Conservation (phyloP, 768 basidiomycete species). For the Auricularia sp. region DNA sequence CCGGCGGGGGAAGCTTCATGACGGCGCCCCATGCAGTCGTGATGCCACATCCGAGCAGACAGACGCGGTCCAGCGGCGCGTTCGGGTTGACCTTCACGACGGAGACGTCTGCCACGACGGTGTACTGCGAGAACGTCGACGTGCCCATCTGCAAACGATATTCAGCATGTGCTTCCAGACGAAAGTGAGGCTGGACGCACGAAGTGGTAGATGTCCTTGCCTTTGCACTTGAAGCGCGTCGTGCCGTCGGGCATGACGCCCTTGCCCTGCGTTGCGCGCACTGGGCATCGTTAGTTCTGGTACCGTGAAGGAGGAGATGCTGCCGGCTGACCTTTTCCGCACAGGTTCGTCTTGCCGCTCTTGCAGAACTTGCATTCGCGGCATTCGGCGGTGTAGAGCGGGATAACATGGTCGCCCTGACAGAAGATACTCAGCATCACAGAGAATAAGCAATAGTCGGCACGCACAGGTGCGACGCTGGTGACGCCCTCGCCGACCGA, state of each 20-base stretch:
- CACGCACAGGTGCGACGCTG: constrained; percentile 44
- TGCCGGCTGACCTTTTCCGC: constrained; percentile 59
- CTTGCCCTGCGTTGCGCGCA: constrained; percentile 86
- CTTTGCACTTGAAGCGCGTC: constrained; percentile 81
- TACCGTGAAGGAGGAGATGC: not conserved
- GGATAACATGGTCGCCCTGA: constrained; percentile 92
- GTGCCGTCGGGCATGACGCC: constrained; percentile 91
- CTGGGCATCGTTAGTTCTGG: constrained; percentile 27
- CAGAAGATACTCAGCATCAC: not conserved
- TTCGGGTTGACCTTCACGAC: constrained; percentile 80
- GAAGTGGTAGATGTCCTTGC: constrained; percentile 82
- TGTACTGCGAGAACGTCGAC: constrained; percentile 99
- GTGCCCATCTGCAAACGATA: constrained; percentile 73
- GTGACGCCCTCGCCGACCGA: constrained; percentile 97
- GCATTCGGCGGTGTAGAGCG: constrained; percentile 92
- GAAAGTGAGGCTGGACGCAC: constrained; percentile 34
- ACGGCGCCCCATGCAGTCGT: constrained; percentile 99
- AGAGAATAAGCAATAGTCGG: not conserved
- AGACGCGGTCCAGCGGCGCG: constrained; percentile 93
- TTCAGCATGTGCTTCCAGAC: not conserved
- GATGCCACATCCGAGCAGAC: constrained; percentile 91
- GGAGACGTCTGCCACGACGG: constrained; percentile 94
- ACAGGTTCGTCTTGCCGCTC: constrained; percentile 97
- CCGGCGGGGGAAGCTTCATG: constrained; percentile 61
- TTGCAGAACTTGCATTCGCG: constrained; percentile 98